A percentile compares a stretch with the other conserved stretches of the same genome.
phyloP scores from a whole-genome alignment of 805 yeast genomes.

The Wickerhamiella hasegawae region DNA sequence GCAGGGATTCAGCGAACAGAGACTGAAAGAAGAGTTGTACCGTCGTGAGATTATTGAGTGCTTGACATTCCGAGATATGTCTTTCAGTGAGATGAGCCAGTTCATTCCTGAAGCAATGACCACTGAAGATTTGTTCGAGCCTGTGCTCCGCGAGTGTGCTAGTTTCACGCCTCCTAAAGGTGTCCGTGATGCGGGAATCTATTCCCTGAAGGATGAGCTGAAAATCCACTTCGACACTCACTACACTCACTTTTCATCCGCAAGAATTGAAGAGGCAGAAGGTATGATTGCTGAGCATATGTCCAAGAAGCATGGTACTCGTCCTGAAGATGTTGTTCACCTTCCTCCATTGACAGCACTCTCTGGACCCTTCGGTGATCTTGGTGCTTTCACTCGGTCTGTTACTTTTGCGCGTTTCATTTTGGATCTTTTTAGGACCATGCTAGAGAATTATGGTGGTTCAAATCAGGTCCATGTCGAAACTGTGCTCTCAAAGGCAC shows the following conservation, averaged over 20 bases:
- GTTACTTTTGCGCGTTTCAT: slow-evolving; percentile 16
- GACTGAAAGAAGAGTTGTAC: slow-evolving; percentile 35
- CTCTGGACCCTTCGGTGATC: slow-evolving; percentile 18
- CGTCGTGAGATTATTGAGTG: slow-evolving; percentile 65
- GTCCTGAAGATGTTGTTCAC: slow-evolving; percentile 35
- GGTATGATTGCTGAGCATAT: slow-evolving; percentile 37
- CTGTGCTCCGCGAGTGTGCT: slow-evolving; percentile 39
- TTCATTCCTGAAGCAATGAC: slow-evolving; percentile 63
- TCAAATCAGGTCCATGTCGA: slow-evolving; percentile 33
- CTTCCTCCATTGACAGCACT: slow-evolving; percentile 32
- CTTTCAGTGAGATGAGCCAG: slow-evolving; percentile 52
- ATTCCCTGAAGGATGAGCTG: slow-evolving; percentile 44
- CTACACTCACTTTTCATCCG: slow-evolving; percentile 60
- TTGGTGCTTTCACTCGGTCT: slow-evolving; percentile 17
- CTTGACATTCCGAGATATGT: slow-evolving; percentile 58
- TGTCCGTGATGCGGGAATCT: slow-evolving; percentile 42
- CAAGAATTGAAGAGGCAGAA: slow-evolving; percentile 73
- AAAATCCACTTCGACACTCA: slow-evolving; percentile 57
- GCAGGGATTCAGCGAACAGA: slow-evolving; percentile 30
- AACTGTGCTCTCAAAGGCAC: slow-evolving; percentile 35
- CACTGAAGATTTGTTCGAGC: slow-evolving; percentile 59
- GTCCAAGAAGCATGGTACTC: slow-evolving; percentile 25
- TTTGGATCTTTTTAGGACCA: slow-evolving; percentile 6
- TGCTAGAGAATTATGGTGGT: slow-evolving; percentile 13
- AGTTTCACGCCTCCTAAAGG: slow-evolving; percentile 46